Conservation (phyloP, 257 asterid species). For the Penstemon newberryi region DNA sequence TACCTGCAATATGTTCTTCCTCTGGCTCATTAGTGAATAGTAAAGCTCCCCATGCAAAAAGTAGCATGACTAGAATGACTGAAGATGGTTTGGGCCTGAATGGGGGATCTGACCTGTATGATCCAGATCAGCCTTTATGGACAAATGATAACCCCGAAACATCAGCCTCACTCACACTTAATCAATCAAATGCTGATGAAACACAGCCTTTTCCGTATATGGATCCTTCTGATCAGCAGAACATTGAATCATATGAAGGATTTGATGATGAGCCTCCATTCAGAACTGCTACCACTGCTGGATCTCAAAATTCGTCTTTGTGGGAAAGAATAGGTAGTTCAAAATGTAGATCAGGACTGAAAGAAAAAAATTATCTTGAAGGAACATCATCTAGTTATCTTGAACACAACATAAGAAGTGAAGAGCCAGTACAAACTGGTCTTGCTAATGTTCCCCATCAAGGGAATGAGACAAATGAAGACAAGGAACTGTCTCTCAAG, state of each 20-base stretch:
- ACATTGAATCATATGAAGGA: slow-evolving; percentile 50
- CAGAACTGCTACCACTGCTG: slow-evolving; percentile 45
- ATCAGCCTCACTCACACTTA: slow-evolving; percentile 53
- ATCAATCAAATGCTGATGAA: slow-evolving; percentile 54
- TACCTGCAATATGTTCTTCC: slow-evolving; percentile 42
- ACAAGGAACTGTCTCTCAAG: slow-evolving; percentile 52
- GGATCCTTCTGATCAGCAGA: slow-evolving; percentile 43
- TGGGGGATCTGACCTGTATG: slow-evolving; percentile 79
- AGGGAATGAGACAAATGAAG: slow-evolving; percentile 43
- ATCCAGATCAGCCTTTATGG: slow-evolving; percentile 99
- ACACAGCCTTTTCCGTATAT: slow-evolving; percentile 41
- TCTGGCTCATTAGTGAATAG: slow-evolving; percentile 48
- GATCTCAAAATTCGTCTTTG: slow-evolving; percentile 63
- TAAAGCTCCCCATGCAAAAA: slow-evolving; percentile 51
- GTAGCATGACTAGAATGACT: slow-evolving; percentile 49
- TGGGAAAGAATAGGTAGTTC: slow-evolving; percentile 73
- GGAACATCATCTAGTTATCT: slow-evolving; percentile 39
- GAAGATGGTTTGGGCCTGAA: slow-evolving; percentile 57
- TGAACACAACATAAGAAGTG: slow-evolving; percentile 43
- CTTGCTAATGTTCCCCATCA: slow-evolving; percentile 39
- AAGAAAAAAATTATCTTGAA: slow-evolving; percentile 46
- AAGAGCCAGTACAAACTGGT: slow-evolving; percentile 37
- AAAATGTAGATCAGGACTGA: slow-evolving; percentile 46
- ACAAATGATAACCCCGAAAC: slow-evolving; percentile 63
- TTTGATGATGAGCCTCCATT: slow-evolving; percentile 40